Conservation (phyloP, 345 rosid species). For the Combretum micranthum region DNA sequence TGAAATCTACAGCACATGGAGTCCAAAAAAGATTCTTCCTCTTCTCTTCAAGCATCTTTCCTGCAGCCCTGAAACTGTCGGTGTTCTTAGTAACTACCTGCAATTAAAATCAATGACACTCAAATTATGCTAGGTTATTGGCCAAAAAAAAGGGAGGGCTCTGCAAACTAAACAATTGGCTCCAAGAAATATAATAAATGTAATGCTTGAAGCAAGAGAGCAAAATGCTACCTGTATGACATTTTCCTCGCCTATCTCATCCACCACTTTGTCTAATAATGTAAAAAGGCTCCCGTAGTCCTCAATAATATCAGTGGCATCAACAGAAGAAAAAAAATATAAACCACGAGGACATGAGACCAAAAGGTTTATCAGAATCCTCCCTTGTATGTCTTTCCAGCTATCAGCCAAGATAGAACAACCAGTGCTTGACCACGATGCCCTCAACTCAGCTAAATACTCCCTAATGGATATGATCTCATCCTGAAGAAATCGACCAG, state of each 20-base stretch:
- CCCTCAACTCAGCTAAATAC: conserved; percentile 29
- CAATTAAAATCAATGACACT: not conserved
- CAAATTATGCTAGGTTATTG: conserved; percentile 6
- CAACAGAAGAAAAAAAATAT: conserved; percentile 56
- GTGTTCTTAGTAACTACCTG: conserved; percentile 62
- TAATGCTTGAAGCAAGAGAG: not conserved
- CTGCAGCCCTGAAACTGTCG: conserved; percentile 44
- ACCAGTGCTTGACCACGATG: conserved; percentile 48
- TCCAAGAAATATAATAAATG: conserved; percentile 4
- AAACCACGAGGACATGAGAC: conserved; percentile 57
- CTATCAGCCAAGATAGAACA: conserved; percentile 59
- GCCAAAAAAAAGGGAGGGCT: no score
- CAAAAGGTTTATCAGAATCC: conserved; percentile 47
- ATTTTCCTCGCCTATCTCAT: conserved; percentile 69
- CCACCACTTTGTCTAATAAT: conserved; percentile 60
- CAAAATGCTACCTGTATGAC: conserved; percentile 45
- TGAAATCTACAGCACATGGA: conserved; percentile 58
- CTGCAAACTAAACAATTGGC: conserved; percentile 1
- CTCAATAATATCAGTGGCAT: conserved; percentile 47
- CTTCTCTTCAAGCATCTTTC: conserved; percentile 76
- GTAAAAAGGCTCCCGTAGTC: conserved; percentile 49
- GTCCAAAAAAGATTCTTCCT: conserved; percentile 72
- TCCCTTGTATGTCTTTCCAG: conserved; percentile 60
- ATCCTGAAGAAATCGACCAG: conserved; percentile 43
- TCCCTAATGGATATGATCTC: conserved; percentile 34